Base-by-base conservation (phyloP, 2,329 filamentous ascomycete genomes). In the Cordyceps cateniannulata region DNA sequence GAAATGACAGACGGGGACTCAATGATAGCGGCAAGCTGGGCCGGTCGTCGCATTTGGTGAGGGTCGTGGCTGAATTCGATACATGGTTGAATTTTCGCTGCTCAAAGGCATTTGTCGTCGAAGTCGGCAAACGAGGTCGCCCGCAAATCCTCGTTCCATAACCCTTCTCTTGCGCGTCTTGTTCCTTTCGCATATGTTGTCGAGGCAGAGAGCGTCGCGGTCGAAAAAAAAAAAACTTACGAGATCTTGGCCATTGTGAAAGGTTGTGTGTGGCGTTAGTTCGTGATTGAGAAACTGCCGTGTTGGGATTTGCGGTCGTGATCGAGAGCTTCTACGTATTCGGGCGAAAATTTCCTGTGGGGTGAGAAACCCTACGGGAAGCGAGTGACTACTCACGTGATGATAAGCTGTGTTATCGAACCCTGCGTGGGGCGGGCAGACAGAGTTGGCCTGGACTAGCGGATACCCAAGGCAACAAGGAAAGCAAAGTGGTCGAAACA, bases 161-260 rank as follows among this genome's bases (percentile, higher is more conserved):
- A 48, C 61, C 62, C 63, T 60, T 65, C 62, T 54, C 60, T 59
- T 53, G 45, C 55, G 55, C 61, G 53, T 50, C 45, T 59, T 48
- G 25, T 45, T 40, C 47, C 49, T 25, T 38, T 63, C 44, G 62
- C 47, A 51, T 47, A 60, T 49, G 63, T 64, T 65, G 59, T 62
- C 61, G 53, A 35, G 60, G 60, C 62, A 47, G 49, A 40, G 57
- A 53, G 57, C 57, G 44, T 22, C 48, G 27, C n/a, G 62, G 32
- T 27, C n/a, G n/a, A n/a, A n/a, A n/a, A 14, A 62, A 45, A 35
- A 10, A 27, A 62, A 53, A 84, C 83, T 79, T 80, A 85, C 83
- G 82, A 84, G 69, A 81, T 72, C 78, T 85, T 85, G 76, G 82
- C 83, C 83, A 85, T 85, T 83, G 76, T 79, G 75, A 78, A 75